Percentiles rank a stretch among this genome's conserved stretches.
phyloP scores from a whole-genome alignment of 768 basidiomycete species.

The Cystofilobasidium bisporidii region DNA sequence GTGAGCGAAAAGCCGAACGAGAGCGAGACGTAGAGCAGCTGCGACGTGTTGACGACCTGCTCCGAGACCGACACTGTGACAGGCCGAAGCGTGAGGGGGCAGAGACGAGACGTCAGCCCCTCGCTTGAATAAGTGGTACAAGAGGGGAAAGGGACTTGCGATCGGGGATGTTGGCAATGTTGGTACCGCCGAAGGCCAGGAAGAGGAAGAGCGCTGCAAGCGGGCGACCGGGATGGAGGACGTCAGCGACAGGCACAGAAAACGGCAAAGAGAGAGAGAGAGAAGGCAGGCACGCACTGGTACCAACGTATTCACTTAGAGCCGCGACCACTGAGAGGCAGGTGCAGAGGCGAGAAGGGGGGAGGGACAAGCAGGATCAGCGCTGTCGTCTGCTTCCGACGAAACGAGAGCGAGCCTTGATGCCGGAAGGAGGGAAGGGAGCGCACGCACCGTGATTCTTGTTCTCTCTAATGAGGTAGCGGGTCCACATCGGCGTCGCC shows the following conservation, averaged over 20 bases:
- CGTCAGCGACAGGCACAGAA: slow-evolving; percentile 14
- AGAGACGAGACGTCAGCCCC: not conserved
- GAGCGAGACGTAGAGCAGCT: slow-evolving; percentile 23
- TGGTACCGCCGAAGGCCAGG: slow-evolving; percentile 19
- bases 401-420: no score
- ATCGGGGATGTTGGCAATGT: slow-evolving; percentile 6
- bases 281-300: no score
- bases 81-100: no score
- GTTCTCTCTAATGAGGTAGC: not conserved
- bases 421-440: no score
- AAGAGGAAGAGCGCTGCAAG: slow-evolving; percentile 17
- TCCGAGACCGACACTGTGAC: not conserved
- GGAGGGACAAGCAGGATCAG: no score
- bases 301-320: slow-evolving; percentile 22
- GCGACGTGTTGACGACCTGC: not conserved
- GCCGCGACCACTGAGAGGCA: slow-evolving; percentile 14
- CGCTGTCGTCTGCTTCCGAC: no score
- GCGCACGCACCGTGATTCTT: slow-evolving; percentile 16
- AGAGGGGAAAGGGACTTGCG: not conserved
- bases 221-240: not conserved
- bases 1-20: slow-evolving; percentile 22
- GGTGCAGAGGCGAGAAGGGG: not conserved
- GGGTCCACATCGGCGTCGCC: not conserved
- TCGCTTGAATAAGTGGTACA: not conserved
- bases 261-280: not conserved